Base-by-base conservation (phyloP, 192 early-diverging fungal species). In the Phycomyces nitens region DNA sequence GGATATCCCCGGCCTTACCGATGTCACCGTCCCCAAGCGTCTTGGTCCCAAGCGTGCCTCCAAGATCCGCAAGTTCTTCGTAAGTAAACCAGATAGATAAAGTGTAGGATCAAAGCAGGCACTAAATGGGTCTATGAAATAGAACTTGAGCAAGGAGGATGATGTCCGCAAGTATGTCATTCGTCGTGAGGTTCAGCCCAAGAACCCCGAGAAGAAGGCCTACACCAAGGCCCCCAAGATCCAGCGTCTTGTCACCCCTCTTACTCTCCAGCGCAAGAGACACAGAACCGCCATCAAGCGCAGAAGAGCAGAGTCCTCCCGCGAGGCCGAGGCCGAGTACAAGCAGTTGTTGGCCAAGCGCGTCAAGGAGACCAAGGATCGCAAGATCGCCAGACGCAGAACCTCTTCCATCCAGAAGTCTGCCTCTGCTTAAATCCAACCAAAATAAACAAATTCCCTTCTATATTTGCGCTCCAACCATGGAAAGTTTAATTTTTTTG, bases 91-190 rank as follows among this genome's bases (percentile, higher is more conserved):
- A n/a, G n/a, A n/a, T n/a, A n/a, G n/a, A n/a, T n/a, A n/a, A n/a
- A n/a, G n/a, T n/a, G n/a, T n/a, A n/a, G n/a, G n/a, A n/a, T n/a
- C n/a, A n/a, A n/a, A n/a, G n/a, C n/a, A n/a, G n/a, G n/a, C n/a
- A n/a, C n/a, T n/a, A n/a, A n/a, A n/a, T n/a, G n/a, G n/a, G n/a
- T n/a, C n/a, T n/a, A n/a, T n/a, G n/a, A n/a, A n/a, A n/a, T 42
- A 63, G 61, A 90, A 92, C 86, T 87, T 98, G 77, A 89, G 77
- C 85, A 96, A 96, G 91, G 93, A 94, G 64, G 96, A 96, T 83
- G 96, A 98, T 84, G 96, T 98, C 68, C 92, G 94, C 87, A 93
- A 98, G 88, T 98, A 92, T 82, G 96, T 98, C 58, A 96, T 98
- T 72, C 94, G 94, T 74, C 94, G 96, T 76, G 94, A 97, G 80